These are phyloP conservation scores for Metschnikowia dekortorum DNA, from an alignment of 805 yeast genomes.

Conservation along the genomic window DNA sequence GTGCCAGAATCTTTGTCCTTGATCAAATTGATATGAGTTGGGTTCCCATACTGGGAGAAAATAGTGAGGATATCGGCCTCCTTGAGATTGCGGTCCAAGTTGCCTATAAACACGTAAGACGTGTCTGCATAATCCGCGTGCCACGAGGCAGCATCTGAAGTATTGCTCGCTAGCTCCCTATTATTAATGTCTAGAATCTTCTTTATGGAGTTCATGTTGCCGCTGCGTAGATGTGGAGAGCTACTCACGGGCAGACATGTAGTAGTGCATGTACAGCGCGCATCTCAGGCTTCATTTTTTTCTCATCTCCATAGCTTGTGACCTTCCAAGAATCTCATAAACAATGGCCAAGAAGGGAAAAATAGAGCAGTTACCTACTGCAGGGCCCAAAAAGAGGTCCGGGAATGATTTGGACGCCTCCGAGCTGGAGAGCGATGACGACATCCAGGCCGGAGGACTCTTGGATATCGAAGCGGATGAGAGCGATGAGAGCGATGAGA, in stretches of 20 bases:
- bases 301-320: constrained; percentile 3
- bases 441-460: constrained; percentile 12
- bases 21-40: constrained; percentile 66
- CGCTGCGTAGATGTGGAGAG: background rate
- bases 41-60: constrained; percentile 87
- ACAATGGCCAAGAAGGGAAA: constrained; percentile 14
- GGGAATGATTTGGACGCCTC: constrained; percentile 8
- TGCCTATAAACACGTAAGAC: constrained; percentile 74
- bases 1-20: constrained; percentile 63
- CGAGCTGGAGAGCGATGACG: constrained; percentile 11
- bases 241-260: background rate
- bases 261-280: constrained; percentile 3
- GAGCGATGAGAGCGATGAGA: constrained; percentile 9
- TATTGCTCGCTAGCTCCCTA: constrained; percentile 59
- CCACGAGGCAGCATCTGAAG: constrained; percentile 73
- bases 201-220: constrained; percentile 33
- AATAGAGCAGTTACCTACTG: constrained; percentile 1
- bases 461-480: constrained; percentile 16
- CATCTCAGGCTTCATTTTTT: constrained; percentile 8
- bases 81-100: constrained; percentile 56
- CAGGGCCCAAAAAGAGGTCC: constrained; percentile 12
- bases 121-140: constrained; percentile 78
- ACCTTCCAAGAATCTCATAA: background rate
- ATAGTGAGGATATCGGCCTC: constrained; percentile 75
- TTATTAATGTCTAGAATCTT: constrained; percentile 56